Evolutionary conservation across 257 asterid genomes (phyloP), one percentile per base, ranked within the genome.

Genomic region (Plectranthus barbatus): DNA sequence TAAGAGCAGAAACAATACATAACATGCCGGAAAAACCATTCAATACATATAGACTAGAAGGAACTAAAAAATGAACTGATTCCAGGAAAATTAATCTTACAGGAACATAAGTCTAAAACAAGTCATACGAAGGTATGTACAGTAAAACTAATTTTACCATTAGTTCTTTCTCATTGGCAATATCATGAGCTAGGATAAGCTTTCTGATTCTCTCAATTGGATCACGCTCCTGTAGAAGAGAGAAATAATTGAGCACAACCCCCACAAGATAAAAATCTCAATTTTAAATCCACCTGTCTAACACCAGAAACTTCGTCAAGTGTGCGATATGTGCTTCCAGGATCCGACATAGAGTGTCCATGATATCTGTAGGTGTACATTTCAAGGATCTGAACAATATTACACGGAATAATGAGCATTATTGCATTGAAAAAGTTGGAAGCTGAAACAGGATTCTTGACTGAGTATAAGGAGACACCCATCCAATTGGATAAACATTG

Each of bases 291-390:
- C 14, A 92, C 99, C 97, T 93, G 97, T 80, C 99, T 84, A 66
- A 93, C 74, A 45, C 92, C 97, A 72, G 84, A 71, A 69, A 93
- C 84, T 79, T 85, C 99, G 75, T 87, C 97, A 76, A 96, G 96
- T 15, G 99, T 87, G 19, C 99, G 96, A 54, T 93, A 93, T 54
- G 99, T 87, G 86, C 95, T 93, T 56, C 97, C 99, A 56, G 99
- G 99, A 76, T 93, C 99, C 60, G 99, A 93, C 97, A 90, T 87
- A 64, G 97, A 93, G 82, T 87, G 97, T 7, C 99, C 97, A 51
- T 90, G 99, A 73, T 93, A 87, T 72, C 99, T 84, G 64, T 93
- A 93, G 50, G 99, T 93, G 80, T 93, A 97, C 99, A 93, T 93
- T 77, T 93, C 99, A 17, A 93, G 97, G 75, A 93, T 93, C 97